A percentile compares a stretch with the other conserved stretches of the same genome.
These are phyloP conservation scores for Citrus unshiu DNA, from an alignment of 345 rosid species.

Conservation along the genomic window DNA sequence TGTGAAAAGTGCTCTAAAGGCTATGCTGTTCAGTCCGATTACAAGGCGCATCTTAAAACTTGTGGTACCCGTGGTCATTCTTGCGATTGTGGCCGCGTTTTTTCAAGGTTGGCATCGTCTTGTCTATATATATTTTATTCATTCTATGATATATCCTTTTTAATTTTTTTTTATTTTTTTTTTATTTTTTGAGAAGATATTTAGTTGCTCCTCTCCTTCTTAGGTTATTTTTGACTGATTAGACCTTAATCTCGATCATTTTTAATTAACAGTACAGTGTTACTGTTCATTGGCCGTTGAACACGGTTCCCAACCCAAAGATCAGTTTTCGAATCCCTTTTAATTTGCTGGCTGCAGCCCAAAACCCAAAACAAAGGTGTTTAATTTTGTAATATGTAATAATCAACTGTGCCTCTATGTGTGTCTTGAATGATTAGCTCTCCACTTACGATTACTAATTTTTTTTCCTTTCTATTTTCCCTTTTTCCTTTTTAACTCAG, in stretches of 20 bases:
- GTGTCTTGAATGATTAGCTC: constrained; percentile 11
- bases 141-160: too few species aligned
- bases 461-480: background rate
- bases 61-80: constrained; percentile 98
- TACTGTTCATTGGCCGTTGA: constrained; percentile 18
- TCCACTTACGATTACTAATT: background rate
- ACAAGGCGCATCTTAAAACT: constrained; percentile 94
- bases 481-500: constrained; percentile 12
- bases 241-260: constrained; percentile 18
- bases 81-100: constrained; percentile 96
- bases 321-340: constrained; percentile 12
- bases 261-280: background rate
- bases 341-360: background rate
- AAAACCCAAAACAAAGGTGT: constrained; percentile 8
- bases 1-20: constrained; percentile 88
- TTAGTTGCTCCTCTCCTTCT: background rate
- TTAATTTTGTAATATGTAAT: background rate
- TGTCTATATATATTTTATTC: too few species aligned
- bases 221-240: constrained; percentile 14
- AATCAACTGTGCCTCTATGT: background rate
- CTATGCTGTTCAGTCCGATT: constrained; percentile 97
- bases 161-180: too few species aligned
- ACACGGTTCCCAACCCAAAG: constrained; percentile 41
- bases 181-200: too few species aligned
- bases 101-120: constrained; percentile 58